Evolutionary conservation across 1,139 yeast species (phyloP).

Genomic region (Pichia sp.): DNA sequence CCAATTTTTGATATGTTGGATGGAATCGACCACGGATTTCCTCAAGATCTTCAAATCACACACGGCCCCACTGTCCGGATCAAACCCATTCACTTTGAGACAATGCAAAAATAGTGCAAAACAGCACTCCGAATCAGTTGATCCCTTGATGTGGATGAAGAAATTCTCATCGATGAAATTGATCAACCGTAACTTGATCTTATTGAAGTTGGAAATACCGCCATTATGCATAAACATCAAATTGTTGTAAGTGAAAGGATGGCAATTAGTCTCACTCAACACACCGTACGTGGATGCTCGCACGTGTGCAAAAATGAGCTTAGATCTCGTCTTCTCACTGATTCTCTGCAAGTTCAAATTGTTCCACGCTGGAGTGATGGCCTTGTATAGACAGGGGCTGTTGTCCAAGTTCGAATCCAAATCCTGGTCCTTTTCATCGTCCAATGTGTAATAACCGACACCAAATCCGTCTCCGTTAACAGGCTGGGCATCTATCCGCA

Average conservation of each 20-base stretch:
- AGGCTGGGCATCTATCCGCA: conserved; percentile 84
- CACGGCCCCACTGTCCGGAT: conserved; percentile 41
- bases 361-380: conserved; percentile 98
- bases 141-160: conserved; percentile 77
- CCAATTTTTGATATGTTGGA: conserved; percentile 70
- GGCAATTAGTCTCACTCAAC: conserved; percentile 89
- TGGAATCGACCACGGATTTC: conserved; percentile 64
- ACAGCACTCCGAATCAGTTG: conserved; percentile 93
- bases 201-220: conserved; percentile 66
- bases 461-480: conserved; percentile 99
- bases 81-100: conserved; percentile 64
- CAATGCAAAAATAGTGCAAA: conserved; percentile 85
- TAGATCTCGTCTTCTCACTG: conserved; percentile 80
- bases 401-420: conserved; percentile 33
- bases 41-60: conserved; percentile 57
- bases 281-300: conserved; percentile 96
- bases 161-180: conserved; percentile 72
- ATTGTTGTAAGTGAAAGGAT: conserved; percentile 81
- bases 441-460: conserved; percentile 82
- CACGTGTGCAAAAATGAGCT: conserved; percentile 88
- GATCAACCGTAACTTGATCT: conserved; percentile 66
- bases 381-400: conserved; percentile 83
- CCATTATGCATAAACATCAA: conserved; percentile 98
- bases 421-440: conserved; percentile 42
- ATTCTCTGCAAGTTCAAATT: conserved; percentile 80